Evolutionary conservation across 1,139 yeast species (phyloP), one percentile per base, ranked within the genome.

Genomic region (Yamadazyma spencermartinsiae): DNA sequence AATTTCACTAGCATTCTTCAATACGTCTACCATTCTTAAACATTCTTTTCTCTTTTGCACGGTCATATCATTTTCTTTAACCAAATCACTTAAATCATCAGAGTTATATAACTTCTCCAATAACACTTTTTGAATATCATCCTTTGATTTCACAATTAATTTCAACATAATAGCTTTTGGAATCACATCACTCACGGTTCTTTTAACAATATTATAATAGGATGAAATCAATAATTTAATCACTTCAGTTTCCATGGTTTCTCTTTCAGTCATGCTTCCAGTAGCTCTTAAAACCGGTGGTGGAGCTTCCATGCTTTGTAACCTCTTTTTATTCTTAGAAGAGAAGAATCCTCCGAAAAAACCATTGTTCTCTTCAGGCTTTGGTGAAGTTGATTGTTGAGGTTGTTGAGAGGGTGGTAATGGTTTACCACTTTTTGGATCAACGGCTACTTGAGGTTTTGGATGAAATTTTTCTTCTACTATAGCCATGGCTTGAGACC

Each of bases 221-320:
- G 97, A 88, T 38, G 84, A 80, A 52, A 92, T 92, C 57, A 92
- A 76, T 50, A 92, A 75, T 70, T 92, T 92, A 60, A 92, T 92
- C 30, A 92, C 98, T 58, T 92, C 98, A 0, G 98, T 92, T 65
- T 92, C 98, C 80, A 87, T 85, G 25, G 90, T 80, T 67, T 92
- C 98, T 53, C 97, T 82, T 60, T 92, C 98, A 17, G 95, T 80
- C 87, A 92, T 83, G 42, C 86, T 82, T 31, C 98, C 98, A 17
- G 95, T 82, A 5, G 98, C 98, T 62, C 92, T 86, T 60, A 92
- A 79, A 11, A 89, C 90, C 28, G 95, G 81, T 31, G 98, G 98
- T 35, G 98, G 98, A 2, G 96, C 90, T 63, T 92, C 98, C 95
- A 92, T 87, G 21, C 90, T 84, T 33, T 94, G 97, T 56, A 90